These are phyloP conservation scores for Kwoniella newhampshirensis DNA, from an alignment of 768 basidiomycete genomes.

Conservation along the genomic window DNA sequence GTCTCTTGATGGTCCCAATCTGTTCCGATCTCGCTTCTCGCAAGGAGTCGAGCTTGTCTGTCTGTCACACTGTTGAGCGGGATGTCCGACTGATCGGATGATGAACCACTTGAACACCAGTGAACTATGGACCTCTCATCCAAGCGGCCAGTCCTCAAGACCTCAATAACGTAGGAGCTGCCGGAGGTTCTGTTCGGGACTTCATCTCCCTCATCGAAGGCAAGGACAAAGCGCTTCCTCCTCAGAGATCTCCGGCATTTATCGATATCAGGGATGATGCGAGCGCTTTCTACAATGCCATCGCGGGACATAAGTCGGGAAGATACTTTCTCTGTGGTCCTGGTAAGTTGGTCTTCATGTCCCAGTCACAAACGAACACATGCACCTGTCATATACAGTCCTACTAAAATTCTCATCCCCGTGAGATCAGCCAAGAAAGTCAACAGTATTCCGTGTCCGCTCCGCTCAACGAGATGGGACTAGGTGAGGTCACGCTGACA, in stretches of 20 bases:
- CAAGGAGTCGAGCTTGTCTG: slow-evolving; percentile 11
- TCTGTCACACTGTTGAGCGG: slow-evolving; percentile 4
- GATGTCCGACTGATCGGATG: neutral
- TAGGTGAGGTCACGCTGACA: too few species aligned
- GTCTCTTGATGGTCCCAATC: slow-evolving; percentile 2
- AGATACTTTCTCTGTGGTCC: slow-evolving; percentile 26
- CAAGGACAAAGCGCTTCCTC: neutral
- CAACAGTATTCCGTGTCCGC: too few species aligned
- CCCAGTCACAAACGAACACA: too few species aligned
- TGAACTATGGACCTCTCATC: slow-evolving; percentile 7
- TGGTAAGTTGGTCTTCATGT: neutral
- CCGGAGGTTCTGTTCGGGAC: slow-evolving; percentile 1
- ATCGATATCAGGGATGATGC: slow-evolving; percentile 16
- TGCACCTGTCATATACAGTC: too few species aligned
- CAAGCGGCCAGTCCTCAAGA: neutral
- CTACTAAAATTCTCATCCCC: too few species aligned
- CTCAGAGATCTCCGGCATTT: neutral
- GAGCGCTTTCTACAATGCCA: slow-evolving; percentile 24
- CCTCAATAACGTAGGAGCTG: slow-evolving; percentile 4
- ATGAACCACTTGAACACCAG: slow-evolving; percentile 3
- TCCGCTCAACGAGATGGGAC: too few species aligned
- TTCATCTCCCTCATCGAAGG: slow-evolving; percentile 3
- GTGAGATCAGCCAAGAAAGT: too few species aligned
- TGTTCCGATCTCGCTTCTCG: slow-evolving; percentile 25
- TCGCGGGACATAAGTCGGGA: slow-evolving; percentile 12